These are phyloP conservation scores for Starmerella floris DNA, from an alignment of 805 yeast species.

Conservation along the genomic window DNA sequence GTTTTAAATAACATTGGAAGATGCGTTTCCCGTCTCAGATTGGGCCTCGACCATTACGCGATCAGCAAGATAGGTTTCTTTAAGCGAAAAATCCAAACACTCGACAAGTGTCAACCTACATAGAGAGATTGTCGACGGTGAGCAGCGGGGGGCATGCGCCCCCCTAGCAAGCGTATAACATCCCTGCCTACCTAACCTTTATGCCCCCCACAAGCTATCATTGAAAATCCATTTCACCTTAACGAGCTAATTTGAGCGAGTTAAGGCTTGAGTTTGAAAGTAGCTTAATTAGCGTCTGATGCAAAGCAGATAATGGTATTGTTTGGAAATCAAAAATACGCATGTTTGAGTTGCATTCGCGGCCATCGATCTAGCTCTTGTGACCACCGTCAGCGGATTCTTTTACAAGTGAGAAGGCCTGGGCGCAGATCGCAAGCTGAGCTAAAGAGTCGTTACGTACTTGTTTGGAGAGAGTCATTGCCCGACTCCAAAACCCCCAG, in stretches of 20 bases:
- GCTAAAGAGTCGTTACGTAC: constrained; percentile 10
- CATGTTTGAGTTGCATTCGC: constrained; percentile 48
- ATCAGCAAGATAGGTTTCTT: too few relatives aligned
- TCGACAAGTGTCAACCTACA: too few relatives aligned
- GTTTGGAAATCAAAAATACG: constrained; percentile 20
- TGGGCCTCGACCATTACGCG: too few relatives aligned
- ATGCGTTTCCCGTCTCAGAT: too few relatives aligned
- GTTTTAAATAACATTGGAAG: too few relatives aligned
- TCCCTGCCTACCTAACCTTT: too few relatives aligned
- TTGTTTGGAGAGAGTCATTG: constrained; percentile 8
- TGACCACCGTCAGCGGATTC: constrained; percentile 62
- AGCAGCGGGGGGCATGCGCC: too few relatives aligned
- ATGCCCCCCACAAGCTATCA: too few relatives aligned
- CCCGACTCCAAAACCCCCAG: neutral
- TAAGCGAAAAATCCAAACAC: too few relatives aligned
- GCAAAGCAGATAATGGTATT: constrained; percentile 12
- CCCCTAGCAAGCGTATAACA: too few relatives aligned
- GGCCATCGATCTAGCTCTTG: constrained; percentile 89
- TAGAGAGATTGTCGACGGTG: too few relatives aligned
- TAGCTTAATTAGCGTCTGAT: neutral
- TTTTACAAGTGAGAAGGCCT: constrained; percentile 75
- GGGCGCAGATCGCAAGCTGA: constrained; percentile 45
- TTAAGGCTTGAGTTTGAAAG: neutral
- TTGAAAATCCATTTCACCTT: too few relatives aligned
- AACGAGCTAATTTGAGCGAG: neutral